Percentiles rank a stretch among this genome's conserved stretches.
Evolutionary conservation across 192 early-diverging fungal species (phyloP).

Genomic region (Helicostylum pulchrum): DNA sequence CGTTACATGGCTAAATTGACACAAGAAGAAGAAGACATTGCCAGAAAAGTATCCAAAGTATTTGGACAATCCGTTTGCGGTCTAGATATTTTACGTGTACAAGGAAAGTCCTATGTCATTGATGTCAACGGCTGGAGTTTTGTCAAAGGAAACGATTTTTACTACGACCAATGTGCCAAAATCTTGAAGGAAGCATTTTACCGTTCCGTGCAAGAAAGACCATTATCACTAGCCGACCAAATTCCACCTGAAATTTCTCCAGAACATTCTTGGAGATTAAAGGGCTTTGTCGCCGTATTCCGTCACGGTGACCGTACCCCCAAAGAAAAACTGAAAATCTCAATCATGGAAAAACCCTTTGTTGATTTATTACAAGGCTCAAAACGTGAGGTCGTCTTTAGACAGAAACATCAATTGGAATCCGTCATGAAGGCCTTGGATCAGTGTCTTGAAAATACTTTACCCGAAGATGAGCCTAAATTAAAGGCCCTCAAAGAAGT

Average conservation of each 20-base stretch:
- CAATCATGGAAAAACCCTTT: slow-evolving; percentile 67
- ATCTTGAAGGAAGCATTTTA: slow-evolving; percentile 79
- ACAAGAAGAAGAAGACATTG: slow-evolving; percentile 75
- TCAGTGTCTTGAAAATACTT: slow-evolving; percentile 30
- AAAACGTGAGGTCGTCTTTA: slow-evolving; percentile 75
- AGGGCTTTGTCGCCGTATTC: slow-evolving; percentile 90
- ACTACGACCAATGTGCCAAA: slow-evolving; percentile 82
- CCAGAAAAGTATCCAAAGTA: slow-evolving; percentile 63
- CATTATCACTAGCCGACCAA: slow-evolving; percentile 15
- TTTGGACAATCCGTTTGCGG: slow-evolving; percentile 97
- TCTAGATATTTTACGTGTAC: slow-evolving; percentile 85
- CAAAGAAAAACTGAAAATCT: slow-evolving; percentile 94
- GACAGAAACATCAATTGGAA: slow-evolving; percentile 65
- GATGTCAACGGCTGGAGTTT: slow-evolving; percentile 99
- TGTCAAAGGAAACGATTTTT: slow-evolving; percentile 93
- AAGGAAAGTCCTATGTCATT: slow-evolving; percentile 85
- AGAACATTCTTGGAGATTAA: slow-evolving; percentile 87
- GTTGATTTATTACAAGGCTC: slow-evolving; percentile 63
- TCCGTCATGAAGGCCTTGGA: slow-evolving; percentile 44
- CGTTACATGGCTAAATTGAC: slow-evolving; percentile 86
- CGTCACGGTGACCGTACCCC: slow-evolving; percentile 95
- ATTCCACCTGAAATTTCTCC: slow-evolving; percentile 42
- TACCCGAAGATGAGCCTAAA: slow-evolving; percentile 48
- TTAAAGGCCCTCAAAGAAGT: slow-evolving; percentile 71
- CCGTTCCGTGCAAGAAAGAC: slow-evolving; percentile 43